Base-by-base conservation (phyloP, 208 protist genomes). In the Trypanosoma lewisi region DNA sequence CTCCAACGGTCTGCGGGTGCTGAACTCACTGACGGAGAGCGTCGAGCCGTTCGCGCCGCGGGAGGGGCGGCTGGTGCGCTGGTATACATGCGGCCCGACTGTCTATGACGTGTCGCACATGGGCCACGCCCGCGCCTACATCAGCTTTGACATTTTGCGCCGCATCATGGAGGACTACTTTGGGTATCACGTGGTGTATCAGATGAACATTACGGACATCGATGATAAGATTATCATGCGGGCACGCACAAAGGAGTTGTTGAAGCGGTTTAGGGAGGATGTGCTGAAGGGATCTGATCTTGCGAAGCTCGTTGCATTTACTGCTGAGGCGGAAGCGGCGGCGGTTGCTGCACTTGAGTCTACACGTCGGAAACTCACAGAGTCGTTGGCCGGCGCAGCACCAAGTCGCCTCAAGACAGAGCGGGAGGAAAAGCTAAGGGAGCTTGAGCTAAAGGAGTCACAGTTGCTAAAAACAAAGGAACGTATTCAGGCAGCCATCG, bases 171-270 rank as follows among this genome's bases (percentile, higher is more conserved):
- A 92, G 55, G 83, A 99, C 48, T 99, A 99, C 79, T 99, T 99
- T 70, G 71, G 82, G 19, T 98, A 97, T 64, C 65, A 89, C 11
- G 79, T 99, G 0, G 28, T 82, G 7, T 96, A 94, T 51, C 87
- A 94, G 62, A 98, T 99, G 94, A 99, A 99, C 76, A 98, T 99
- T 49, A 99, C 98, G 16, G 98, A 99, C 70, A 97, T 99, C 66
- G 98, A 99, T 65, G 98, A 99, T 80, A 99, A 99, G 67, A 99
- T 99, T 60, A 98, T 99, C 52, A 90, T 96, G 59, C 80, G 87
- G n/a, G 92, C 96, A 2, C 78, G 96, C 34, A 78, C 93, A 54
- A 94, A 93, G 67, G 75, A 92, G 48, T 88, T 98, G 14, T 70
- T 97, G 25, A 73, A 82, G 9, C 52, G 87, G 47, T 98, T 90